Evolutionary conservation across 148 eudicot species (phyloP).

Genomic region (Mesembryanthemum crystallinum): DNA sequence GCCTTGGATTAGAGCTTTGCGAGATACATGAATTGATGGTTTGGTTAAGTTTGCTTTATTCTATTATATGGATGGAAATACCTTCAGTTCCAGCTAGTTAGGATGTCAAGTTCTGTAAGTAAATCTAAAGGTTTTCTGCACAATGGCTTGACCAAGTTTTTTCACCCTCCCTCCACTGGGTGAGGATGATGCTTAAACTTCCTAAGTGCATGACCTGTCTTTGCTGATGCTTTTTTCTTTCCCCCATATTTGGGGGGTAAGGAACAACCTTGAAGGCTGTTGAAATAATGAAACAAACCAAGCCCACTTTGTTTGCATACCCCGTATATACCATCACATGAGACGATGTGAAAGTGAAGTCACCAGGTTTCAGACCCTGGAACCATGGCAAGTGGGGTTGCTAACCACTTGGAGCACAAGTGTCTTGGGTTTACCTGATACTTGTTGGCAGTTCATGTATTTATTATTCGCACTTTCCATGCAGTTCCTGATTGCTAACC

Average conservation of each 20-base stretch:
- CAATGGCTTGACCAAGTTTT: background rate
- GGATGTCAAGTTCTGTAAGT: background rate
- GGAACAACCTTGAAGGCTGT: too few relatives aligned
- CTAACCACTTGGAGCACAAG: too few relatives aligned
- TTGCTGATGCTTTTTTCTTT: background rate
- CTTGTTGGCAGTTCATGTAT: constrained; percentile 10
- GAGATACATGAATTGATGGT: background rate
- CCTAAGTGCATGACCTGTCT: background rate
- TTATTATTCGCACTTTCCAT: background rate
- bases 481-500: background rate
- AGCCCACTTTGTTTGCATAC: too few relatives aligned
- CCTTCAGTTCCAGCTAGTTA: background rate
- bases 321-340: too few relatives aligned
- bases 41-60: background rate
- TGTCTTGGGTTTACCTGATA: background rate
- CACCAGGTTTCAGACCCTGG: too few relatives aligned
- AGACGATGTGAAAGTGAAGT: too few relatives aligned
- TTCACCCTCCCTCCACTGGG: background rate
- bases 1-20: background rate
- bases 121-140: background rate
- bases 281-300: too few relatives aligned
- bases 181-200: background rate
- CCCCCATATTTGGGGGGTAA: too few relatives aligned
- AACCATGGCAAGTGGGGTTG: too few relatives aligned
- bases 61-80: background rate